phyloP scores from a whole-genome alignment of 371 early-diverging fungal genomes.

The Lichtheimia hyalospora region DNA sequence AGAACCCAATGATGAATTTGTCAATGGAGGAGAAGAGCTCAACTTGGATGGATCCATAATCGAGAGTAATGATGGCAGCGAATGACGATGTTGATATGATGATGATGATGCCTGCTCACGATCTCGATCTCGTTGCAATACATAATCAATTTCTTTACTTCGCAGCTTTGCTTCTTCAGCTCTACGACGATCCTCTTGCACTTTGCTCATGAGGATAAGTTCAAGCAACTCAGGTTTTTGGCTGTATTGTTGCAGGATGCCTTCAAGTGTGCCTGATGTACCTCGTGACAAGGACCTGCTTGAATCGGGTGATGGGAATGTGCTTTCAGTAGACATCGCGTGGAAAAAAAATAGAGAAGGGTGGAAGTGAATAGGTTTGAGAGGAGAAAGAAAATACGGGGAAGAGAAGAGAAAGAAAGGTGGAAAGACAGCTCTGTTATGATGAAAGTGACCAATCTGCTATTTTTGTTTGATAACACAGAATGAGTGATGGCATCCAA shows the following conservation, averaged over 20 bases:
- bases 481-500: slow-evolving; percentile 8
- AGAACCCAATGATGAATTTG: slow-evolving; percentile 7
- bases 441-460: not conserved
- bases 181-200: slow-evolving; percentile 53
- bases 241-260: slow-evolving; percentile 41
- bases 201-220: slow-evolving; percentile 48
- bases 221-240: slow-evolving; percentile 52
- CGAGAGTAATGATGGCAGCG: slow-evolving; percentile 4
- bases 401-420: slow-evolving; percentile 3
- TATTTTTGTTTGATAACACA: slow-evolving; percentile 7
- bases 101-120: slow-evolving; percentile 6
- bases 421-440: not conserved
- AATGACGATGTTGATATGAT: slow-evolving; percentile 1
- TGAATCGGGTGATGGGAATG: not conserved
- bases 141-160: slow-evolving; percentile 39
- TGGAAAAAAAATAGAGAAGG: not conserved
- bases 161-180: slow-evolving; percentile 52
- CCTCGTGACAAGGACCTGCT: not conserved
- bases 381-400: not conserved
- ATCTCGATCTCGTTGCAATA: slow-evolving; percentile 14
- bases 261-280: slow-evolving; percentile 15
- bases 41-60: slow-evolving; percentile 5
- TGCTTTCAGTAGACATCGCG: not conserved
- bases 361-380: not conserved
- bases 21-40: slow-evolving; percentile 4